phyloP scores from a whole-genome alignment of 108 stramenopile species.

The Nitzschia sp. region DNA sequence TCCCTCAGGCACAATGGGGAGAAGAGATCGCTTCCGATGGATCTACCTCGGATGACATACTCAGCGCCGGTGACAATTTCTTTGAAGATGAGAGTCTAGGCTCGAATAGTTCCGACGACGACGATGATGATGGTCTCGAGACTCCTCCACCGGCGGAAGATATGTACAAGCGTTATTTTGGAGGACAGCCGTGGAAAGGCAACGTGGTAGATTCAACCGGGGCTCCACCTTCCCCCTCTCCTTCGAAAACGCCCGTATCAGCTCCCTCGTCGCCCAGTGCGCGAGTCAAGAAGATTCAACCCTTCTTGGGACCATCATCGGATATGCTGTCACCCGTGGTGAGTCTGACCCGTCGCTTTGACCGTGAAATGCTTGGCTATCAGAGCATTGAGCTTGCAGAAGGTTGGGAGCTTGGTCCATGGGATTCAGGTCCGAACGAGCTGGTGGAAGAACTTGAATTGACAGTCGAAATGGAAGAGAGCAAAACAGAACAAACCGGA shows the following conservation, averaged over 20 bases:
- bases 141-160: slow-evolving; percentile 19
- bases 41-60: slow-evolving; percentile 27
- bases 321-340: slow-evolving; percentile 70
- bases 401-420: slow-evolving; percentile 41
- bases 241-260: background rate
- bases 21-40: slow-evolving; percentile 33
- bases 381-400: slow-evolving; percentile 61
- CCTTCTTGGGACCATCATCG: slow-evolving; percentile 51
- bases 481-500: background rate
- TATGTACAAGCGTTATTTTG: slow-evolving; percentile 46
- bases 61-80: slow-evolving; percentile 42
- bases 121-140: slow-evolving; percentile 40
- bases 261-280: slow-evolving; percentile 6
- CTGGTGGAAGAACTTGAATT: background rate
- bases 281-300: slow-evolving; percentile 6
- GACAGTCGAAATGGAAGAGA: background rate
- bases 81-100: slow-evolving; percentile 46
- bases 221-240: background rate
- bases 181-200: slow-evolving; percentile 25
- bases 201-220: background rate
- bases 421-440: slow-evolving; percentile 10
- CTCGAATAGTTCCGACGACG: slow-evolving; percentile 42
- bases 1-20: slow-evolving; percentile 68
- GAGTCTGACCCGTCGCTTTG: slow-evolving; percentile 39
- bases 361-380: slow-evolving; percentile 43